phyloP scores from a whole-genome alignment of 2,329 filamentous ascomycete genomes.

The Penicillium oxalicum region DNA sequence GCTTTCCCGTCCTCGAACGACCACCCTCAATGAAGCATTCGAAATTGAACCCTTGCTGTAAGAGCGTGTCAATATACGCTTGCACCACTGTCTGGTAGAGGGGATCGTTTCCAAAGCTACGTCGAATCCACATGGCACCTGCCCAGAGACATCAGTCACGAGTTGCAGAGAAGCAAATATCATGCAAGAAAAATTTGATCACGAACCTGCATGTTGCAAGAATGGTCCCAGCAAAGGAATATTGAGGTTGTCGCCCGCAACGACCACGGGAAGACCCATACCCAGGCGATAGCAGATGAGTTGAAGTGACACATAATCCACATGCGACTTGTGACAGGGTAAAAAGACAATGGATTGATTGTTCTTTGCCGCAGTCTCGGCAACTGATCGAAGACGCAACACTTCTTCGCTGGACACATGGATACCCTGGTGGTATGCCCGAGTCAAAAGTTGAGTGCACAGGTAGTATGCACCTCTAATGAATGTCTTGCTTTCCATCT shows the following conservation, averaged over 20 bases:
- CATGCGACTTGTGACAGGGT: constrained; percentile 88
- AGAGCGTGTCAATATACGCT: constrained; percentile 85
- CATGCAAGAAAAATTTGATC: background rate
- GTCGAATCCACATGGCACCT: constrained; percentile 90
- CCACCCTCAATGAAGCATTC: constrained; percentile 98
- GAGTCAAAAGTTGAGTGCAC: constrained; percentile 75
- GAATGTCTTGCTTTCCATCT: constrained; percentile 92
- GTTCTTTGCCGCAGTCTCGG: constrained; percentile 72
- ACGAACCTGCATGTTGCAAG: constrained; percentile 74
- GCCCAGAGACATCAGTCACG: constrained; percentile 13
- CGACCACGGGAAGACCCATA: constrained; percentile 80
- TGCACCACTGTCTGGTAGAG: constrained; percentile 92
- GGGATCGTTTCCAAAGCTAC: constrained; percentile 86
- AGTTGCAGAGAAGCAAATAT: too few species aligned
- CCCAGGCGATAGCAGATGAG: constrained; percentile 93
- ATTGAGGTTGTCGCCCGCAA: constrained; percentile 94
- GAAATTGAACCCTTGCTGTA: constrained; percentile 88
- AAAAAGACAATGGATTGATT: constrained; percentile 96
- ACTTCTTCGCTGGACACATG: constrained; percentile 96
- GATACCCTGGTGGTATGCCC: constrained; percentile 93
- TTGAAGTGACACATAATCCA: constrained; percentile 93
- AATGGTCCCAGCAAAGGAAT: constrained; percentile 86
- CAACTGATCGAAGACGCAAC: constrained; percentile 70
- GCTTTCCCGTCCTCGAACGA: constrained; percentile 84
- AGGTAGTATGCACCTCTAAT: constrained; percentile 90